Evolutionary conservation across 2,329 filamentous ascomycete genomes (phyloP).

Genomic region (Ascochyta lentis): DNA sequence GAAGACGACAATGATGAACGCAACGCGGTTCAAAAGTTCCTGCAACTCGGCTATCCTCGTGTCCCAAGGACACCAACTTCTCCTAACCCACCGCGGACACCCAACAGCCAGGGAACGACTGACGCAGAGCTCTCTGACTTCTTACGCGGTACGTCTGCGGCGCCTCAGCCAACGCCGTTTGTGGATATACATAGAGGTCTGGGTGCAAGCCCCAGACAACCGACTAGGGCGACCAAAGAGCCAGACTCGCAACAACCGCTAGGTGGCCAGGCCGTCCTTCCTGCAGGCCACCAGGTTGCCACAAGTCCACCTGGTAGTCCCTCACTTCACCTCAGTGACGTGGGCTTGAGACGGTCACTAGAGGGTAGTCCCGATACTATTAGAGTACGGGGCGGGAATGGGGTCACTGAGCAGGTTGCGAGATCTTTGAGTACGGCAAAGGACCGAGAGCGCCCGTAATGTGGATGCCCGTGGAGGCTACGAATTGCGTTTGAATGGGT

Average conservation of each 20-base stretch:
- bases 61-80: slow-evolving; percentile 23
- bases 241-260: slow-evolving; percentile 41
- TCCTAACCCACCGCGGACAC: slow-evolving; percentile 23
- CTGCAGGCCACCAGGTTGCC: slow-evolving; percentile 19
- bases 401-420: slow-evolving; percentile 44
- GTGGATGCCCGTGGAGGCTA: not conserved
- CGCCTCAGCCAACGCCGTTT: slow-evolving; percentile 21
- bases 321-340: slow-evolving; percentile 31
- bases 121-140: slow-evolving; percentile 52
- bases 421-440: slow-evolving; percentile 34
- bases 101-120: slow-evolving; percentile 41
- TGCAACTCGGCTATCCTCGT: slow-evolving; percentile 38
- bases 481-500: slow-evolving; percentile 10
- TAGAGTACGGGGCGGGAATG: slow-evolving; percentile 23
- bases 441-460: slow-evolving; percentile 20
- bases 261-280: slow-evolving; percentile 24
- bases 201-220: slow-evolving; percentile 31
- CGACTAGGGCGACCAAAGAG: slow-evolving; percentile 27
- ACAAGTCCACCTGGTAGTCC: slow-evolving; percentile 32
- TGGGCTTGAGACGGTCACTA: slow-evolving; percentile 43
- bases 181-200: slow-evolving; percentile 51
- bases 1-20: slow-evolving; percentile 54
- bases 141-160: slow-evolving; percentile 25
- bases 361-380: slow-evolving; percentile 28
- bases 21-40: slow-evolving; percentile 45